Evolutionary conservation across 2,329 filamentous ascomycete species (phyloP).

Genomic region (Blastomyces emzantsi): DNA sequence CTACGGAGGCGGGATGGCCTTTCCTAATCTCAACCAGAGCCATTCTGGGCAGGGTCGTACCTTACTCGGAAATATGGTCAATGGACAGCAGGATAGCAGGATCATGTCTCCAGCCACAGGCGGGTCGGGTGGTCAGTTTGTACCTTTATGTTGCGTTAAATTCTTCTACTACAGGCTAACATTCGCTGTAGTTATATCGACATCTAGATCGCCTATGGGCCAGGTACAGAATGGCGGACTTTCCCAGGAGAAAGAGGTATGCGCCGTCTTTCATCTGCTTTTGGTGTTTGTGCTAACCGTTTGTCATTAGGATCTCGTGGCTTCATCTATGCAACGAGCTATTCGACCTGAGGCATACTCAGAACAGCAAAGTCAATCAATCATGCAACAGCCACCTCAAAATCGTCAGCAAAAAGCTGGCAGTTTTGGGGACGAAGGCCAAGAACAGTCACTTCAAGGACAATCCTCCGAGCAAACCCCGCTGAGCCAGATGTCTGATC

Average conservation of each 20-base stretch:
- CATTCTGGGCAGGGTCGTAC: constrained; percentile 28
- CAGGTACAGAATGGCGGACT: constrained; percentile 36
- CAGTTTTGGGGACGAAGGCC: constrained; percentile 16
- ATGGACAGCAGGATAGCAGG: constrained; percentile 29
- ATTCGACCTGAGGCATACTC: constrained; percentile 24
- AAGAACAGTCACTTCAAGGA: constrained; percentile 27
- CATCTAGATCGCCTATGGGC: constrained; percentile 36
- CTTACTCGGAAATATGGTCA: constrained; percentile 26
- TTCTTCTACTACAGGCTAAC: constrained; percentile 15
- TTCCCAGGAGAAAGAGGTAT: constrained; percentile 37
- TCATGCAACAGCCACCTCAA: constrained; percentile 23
- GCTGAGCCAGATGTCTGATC: constrained; percentile 50
- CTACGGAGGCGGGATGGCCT: constrained; percentile 34
- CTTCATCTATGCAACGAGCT: constrained; percentile 23
- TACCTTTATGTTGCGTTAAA: neutral
- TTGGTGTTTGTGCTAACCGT: constrained; percentile 12
- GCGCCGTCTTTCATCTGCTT: neutral
- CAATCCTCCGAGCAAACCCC: constrained; percentile 31
- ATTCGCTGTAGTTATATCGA: constrained; percentile 25
- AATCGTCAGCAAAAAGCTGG: constrained; percentile 27
- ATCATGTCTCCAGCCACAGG: constrained; percentile 30
- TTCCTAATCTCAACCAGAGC: constrained; percentile 36
- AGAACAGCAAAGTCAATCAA: constrained; percentile 24
- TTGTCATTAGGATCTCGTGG: constrained; percentile 29
- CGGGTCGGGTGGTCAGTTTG: constrained; percentile 26